These are phyloP conservation scores for Amphibolis antarctica DNA, from an alignment of 106 monocot species.

Conservation along the genomic window DNA sequence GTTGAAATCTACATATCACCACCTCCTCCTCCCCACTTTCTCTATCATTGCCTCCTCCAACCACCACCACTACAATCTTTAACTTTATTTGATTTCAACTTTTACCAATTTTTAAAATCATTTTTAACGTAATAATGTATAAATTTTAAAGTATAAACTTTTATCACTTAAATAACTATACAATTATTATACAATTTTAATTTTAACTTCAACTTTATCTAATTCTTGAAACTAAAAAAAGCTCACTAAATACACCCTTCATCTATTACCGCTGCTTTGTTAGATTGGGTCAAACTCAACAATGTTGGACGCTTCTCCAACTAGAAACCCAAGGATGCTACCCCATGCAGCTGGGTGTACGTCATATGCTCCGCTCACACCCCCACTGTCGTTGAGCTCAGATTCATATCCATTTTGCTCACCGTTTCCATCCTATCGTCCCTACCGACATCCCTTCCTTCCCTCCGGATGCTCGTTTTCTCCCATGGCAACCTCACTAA, in stretches of 20 bases:
- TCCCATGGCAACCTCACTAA: slow-evolving; percentile 60
- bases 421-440: slow-evolving; percentile 21
- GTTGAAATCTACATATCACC: slow-evolving; percentile 39
- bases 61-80: background rate
- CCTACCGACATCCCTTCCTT: slow-evolving; percentile 29
- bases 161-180: too few relatives aligned
- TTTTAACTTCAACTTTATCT: too few relatives aligned
- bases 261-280: slow-evolving; percentile 12
- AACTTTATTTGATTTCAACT: too few relatives aligned
- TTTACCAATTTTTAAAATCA: too few relatives aligned
- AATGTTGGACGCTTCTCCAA: slow-evolving; percentile 9
- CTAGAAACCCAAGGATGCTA: slow-evolving; percentile 37
- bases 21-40: background rate
- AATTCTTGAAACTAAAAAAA: too few relatives aligned
- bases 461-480: slow-evolving; percentile 33
- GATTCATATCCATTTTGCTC: slow-evolving; percentile 39
- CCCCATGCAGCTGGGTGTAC: slow-evolving; percentile 71
- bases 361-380: slow-evolving; percentile 28
- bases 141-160: too few relatives aligned
- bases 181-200: too few relatives aligned
- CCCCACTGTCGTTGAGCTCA: slow-evolving; percentile 25
- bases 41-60: too few relatives aligned
- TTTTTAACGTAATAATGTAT: too few relatives aligned
- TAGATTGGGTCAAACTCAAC: slow-evolving; percentile 28
- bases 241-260: too few relatives aligned